Percentiles rank a stretch among this genome's conserved stretches.
phyloP scores from a whole-genome alignment of 441 rosid genomes.

The Rhodomyrtus psidioides region DNA sequence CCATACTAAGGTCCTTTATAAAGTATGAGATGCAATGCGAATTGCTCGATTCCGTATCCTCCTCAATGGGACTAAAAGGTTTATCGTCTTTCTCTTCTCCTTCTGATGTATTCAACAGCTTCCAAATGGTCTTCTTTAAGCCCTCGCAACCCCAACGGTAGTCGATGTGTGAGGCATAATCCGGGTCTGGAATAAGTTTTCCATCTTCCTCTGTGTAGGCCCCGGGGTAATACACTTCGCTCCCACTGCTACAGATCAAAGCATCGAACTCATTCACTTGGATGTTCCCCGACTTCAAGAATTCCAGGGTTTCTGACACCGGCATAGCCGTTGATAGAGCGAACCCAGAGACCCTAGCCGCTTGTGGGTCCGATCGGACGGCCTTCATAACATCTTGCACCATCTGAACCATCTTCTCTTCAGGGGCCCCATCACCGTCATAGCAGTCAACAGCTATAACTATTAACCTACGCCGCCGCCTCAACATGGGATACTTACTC shows the following conservation, averaged over 20 bases:
- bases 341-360: constrained; percentile 59
- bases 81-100: constrained; percentile 29
- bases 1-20: constrained; percentile 61
- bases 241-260: constrained; percentile 86
- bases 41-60: constrained; percentile 53
- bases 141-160: constrained; percentile 93
- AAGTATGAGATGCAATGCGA: constrained; percentile 65
- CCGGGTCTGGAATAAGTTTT: constrained; percentile 74
- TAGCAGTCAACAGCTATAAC: constrained; percentile 83
- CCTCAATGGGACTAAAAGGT: constrained; percentile 40
- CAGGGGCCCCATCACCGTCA: constrained; percentile 47
- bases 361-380: constrained; percentile 47
- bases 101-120: constrained; percentile 59
- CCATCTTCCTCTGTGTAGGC: constrained; percentile 52
- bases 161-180: constrained; percentile 79
- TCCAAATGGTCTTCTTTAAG: constrained; percentile 82
- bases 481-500: constrained; percentile 71
- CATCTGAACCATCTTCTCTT: constrained; percentile 48
- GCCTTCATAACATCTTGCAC: constrained; percentile 67
- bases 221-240: constrained; percentile 87
- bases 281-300: constrained; percentile 59
- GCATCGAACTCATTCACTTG: constrained; percentile 79
- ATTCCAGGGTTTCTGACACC: constrained; percentile 43
- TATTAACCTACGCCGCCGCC: constrained; percentile 66
- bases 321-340: constrained; percentile 83